A percentile compares a stretch with the other conserved stretches of the same genome.
Conservation (phyloP, 1,284 basidiomycete genomes). For the Calocybe gambosa region DNA sequence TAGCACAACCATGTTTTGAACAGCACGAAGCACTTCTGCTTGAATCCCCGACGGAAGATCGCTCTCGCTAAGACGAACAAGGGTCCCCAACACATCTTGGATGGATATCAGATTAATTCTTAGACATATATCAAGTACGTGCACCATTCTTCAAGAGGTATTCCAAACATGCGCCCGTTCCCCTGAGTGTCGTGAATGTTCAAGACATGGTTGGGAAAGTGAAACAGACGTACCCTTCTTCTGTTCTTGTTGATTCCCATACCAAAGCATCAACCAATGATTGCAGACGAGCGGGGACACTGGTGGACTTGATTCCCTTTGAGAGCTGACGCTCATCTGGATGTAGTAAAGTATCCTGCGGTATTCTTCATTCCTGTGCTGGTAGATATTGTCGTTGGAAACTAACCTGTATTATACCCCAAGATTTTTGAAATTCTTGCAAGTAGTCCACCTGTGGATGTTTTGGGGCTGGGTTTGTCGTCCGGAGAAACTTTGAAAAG, state of each 20-base stretch:
- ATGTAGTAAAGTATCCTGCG: slow-evolving; percentile 64
- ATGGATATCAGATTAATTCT: slow-evolving; percentile 1
- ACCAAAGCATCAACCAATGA: slow-evolving; percentile 87
- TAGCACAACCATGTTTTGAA: slow-evolving; percentile 84
- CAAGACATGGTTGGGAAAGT: slow-evolving; percentile 6
- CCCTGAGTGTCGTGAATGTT: slow-evolving; percentile 36
- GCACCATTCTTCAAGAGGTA: slow-evolving; percentile 85
- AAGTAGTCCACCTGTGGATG: slow-evolving; percentile 59
- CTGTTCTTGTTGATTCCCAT: slow-evolving; percentile 75
- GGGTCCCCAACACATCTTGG: slow-evolving; percentile 72
- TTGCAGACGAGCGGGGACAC: slow-evolving; percentile 72
- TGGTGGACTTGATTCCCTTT: slow-evolving; percentile 77
- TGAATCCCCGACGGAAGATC: slow-evolving; percentile 85
- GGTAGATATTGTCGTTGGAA: neutral
- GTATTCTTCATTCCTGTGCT: slow-evolving; percentile 1
- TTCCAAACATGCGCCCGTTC: slow-evolving; percentile 84
- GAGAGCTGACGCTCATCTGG: slow-evolving; percentile 80
- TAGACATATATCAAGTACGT: slow-evolving; percentile 9
- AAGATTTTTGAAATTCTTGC: slow-evolving; percentile 67
- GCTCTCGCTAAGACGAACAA: slow-evolving; percentile 80
- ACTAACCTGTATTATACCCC: slow-evolving; percentile 63
- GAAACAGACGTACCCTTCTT: slow-evolving; percentile 69
- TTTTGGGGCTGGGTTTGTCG: slow-evolving; percentile 41
- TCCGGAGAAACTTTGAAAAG: slow-evolving; percentile 73
- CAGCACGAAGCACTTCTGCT: slow-evolving; percentile 76